phyloP scores from a whole-genome alignment of 1,284 basidiomycete species.

The Fomitopsis schrenkii region DNA sequence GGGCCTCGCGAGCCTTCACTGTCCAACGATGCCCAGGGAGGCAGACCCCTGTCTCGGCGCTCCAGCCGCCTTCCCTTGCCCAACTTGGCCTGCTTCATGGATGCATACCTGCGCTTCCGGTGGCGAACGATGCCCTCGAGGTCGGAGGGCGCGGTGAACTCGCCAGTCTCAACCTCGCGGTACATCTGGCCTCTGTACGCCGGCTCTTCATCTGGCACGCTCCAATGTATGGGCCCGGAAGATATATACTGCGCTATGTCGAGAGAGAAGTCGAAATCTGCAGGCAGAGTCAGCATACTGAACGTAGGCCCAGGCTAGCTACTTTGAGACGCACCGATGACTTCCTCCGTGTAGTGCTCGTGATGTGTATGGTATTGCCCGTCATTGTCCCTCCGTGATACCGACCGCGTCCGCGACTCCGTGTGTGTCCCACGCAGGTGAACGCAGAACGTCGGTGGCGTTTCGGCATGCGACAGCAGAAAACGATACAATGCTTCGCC shows the following conservation, averaged over 20 bases:
- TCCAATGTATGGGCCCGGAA: constrained; percentile 28
- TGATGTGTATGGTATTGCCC: constrained; percentile 36
- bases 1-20: background rate
- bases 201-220: constrained; percentile 30
- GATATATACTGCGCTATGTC: constrained; percentile 35
- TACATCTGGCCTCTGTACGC: constrained; percentile 32
- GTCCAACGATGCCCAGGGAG: constrained; percentile 26
- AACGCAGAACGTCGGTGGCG: constrained; percentile 45
- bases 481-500: constrained; percentile 75
- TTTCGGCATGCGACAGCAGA: constrained; percentile 51
- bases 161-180: constrained; percentile 16
- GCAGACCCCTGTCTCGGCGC: constrained; percentile 20
- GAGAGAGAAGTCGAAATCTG: constrained; percentile 64
- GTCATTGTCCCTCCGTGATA: constrained; percentile 35
- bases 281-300: background rate
- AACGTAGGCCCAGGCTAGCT: background rate
- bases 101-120: constrained; percentile 16
- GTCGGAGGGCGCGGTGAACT: constrained; percentile 10
- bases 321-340: constrained; percentile 27
- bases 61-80: constrained; percentile 19
- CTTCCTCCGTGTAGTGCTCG: constrained; percentile 51
- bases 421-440: constrained; percentile 55
- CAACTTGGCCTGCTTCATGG: constrained; percentile 19
- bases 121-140: constrained; percentile 7
- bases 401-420: constrained; percentile 49